Evolutionary conservation across 2,329 filamentous ascomycete species (phyloP).

Genomic region (Microsporum canis): DNA sequence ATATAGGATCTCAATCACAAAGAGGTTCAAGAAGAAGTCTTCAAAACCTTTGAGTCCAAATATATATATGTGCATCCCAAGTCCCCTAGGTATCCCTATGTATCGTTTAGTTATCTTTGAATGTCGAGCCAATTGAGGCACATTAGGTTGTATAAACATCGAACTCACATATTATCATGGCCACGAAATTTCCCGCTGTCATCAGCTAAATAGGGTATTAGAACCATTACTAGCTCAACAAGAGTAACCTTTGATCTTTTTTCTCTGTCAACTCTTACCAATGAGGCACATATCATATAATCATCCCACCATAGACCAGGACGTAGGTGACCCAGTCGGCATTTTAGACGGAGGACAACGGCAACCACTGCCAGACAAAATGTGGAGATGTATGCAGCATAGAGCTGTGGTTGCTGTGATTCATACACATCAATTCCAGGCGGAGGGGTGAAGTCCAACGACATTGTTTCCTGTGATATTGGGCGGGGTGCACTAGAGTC

Average conservation of each 20-base stretch:
- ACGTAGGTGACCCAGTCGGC: not conserved
- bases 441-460: slow-evolving; percentile 1
- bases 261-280: not conserved
- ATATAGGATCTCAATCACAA: slow-evolving; percentile 5
- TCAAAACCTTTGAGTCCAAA: not conserved
- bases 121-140: not conserved
- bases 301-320: slow-evolving; percentile 3
- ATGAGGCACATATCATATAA: not conserved
- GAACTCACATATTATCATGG: slow-evolving; percentile 3
- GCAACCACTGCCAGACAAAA: slow-evolving; percentile 1
- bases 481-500: not conserved
- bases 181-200: slow-evolving; percentile 2
- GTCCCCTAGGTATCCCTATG: slow-evolving; percentile 4
- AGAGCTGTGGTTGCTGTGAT: slow-evolving; percentile 1
- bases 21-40: slow-evolving; percentile 3
- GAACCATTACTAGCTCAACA: not conserved
- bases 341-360: not conserved
- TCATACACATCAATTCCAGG: not conserved
- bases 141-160: not conserved
- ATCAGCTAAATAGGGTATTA: not conserved
- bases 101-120: not conserved
- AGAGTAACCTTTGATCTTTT: not conserved
- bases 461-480: not conserved
- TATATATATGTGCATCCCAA: slow-evolving; percentile 5
- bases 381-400: slow-evolving; percentile 1